These are phyloP conservation scores for Chlorella sp. DNA, from an alignment of 139 green algal species.

Conservation along the genomic window DNA sequence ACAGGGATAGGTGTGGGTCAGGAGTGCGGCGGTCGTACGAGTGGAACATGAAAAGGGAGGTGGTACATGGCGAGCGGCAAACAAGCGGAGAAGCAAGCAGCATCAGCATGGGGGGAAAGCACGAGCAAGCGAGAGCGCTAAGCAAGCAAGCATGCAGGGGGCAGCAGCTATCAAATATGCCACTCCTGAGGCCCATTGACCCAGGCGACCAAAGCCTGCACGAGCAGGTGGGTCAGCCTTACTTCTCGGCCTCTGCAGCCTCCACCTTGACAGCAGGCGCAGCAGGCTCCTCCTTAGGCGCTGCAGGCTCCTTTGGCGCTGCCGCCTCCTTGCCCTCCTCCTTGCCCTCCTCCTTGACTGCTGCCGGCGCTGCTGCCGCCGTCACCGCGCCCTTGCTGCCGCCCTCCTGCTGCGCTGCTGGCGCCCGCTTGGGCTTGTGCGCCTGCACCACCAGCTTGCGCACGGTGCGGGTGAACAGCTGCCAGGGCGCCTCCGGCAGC, in stretches of 20 bases:
- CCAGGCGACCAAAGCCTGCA: neutral
- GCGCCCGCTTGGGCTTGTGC: neutral
- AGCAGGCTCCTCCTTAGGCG: neutral
- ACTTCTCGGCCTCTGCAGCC: no score
- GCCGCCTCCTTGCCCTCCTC: no score
- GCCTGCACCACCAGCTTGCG: conserved; percentile 21
- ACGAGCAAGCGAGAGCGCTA: no score
- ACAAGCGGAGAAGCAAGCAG: no score
- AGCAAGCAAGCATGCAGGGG: no score
- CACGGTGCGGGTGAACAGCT: conserved; percentile 20
- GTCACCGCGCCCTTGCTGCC: neutral
- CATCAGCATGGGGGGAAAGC: no score
- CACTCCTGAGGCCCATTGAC: no score
- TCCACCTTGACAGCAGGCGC: neutral
- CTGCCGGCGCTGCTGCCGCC: neutral
- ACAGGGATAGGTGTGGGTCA: no score
- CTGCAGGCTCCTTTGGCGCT: neutral
- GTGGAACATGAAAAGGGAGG: no score
- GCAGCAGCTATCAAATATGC: no score
- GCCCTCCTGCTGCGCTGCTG: neutral
- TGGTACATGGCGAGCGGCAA: no score
- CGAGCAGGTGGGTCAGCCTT: neutral
- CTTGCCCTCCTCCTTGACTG: neutral
- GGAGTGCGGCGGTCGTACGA: no score
- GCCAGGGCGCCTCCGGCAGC: conserved; percentile 29